These are phyloP conservation scores for Saturnispora dispora DNA, from an alignment of 805 yeast species.

Conservation along the genomic window DNA sequence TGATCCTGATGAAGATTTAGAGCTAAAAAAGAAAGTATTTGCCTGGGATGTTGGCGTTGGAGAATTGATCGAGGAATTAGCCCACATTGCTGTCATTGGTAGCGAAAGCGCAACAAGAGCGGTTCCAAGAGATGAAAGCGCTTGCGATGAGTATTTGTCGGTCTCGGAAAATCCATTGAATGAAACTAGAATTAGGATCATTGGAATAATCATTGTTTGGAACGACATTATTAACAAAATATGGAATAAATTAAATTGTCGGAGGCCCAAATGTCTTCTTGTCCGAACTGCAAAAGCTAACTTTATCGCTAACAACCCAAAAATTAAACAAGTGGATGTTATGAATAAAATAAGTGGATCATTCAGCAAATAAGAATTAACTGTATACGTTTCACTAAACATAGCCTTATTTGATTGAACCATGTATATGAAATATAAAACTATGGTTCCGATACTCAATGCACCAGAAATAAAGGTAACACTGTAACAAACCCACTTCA, in stretches of 20 bases:
- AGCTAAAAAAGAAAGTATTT: constrained; percentile 16
- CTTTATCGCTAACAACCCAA: constrained; percentile 54
- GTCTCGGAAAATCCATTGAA: constrained; percentile 16
- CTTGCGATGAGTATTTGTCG: constrained; percentile 23
- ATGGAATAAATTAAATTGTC: constrained; percentile 76
- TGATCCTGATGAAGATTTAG: constrained; percentile 9
- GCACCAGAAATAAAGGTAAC: constrained; percentile 32
- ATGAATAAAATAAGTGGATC: constrained; percentile 58
- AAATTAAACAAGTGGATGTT: constrained; percentile 54
- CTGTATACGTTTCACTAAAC: constrained; percentile 16
- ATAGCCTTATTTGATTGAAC: constrained; percentile 33
- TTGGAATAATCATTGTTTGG: constrained; percentile 77
- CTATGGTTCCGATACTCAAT: constrained; percentile 47
- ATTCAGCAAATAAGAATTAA: constrained; percentile 34
- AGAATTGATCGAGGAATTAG: constrained; percentile 52
- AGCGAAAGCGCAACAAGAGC: constrained; percentile 61
- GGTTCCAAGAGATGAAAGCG: constrained; percentile 44
- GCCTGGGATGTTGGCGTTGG: constrained; percentile 32
- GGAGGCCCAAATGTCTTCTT: constrained; percentile 68
- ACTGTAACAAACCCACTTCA: constrained; percentile 32
- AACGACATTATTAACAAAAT: constrained; percentile 69
- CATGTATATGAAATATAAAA: constrained; percentile 48
- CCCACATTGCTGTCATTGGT: constrained; percentile 88
- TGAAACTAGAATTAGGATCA: constrained; percentile 53
- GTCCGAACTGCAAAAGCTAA: constrained; percentile 59